A percentile compares a stretch with the other conserved stretches of the same genome.
These are phyloP conservation scores for Starmera pachycereana DNA, from an alignment of 805 yeast species.

Conservation along the genomic window DNA sequence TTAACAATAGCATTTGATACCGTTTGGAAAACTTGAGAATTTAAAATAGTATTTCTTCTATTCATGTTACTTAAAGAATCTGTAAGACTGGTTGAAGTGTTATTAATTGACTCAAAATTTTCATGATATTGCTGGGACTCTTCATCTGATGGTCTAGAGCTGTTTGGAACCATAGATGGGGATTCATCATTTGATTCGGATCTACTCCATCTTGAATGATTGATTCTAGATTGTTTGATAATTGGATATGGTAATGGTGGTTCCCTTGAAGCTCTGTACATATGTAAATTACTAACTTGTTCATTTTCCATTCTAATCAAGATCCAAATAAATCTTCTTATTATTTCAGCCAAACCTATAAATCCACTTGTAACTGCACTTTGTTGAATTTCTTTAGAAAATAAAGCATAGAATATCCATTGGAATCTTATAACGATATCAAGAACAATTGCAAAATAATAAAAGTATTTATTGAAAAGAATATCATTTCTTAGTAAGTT, in stretches of 20 bases:
- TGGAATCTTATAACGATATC: conserved; percentile 76
- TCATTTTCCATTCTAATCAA: conserved; percentile 93
- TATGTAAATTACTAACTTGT: conserved; percentile 80
- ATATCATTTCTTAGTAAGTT: conserved; percentile 60
- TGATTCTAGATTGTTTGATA: conserved; percentile 21
- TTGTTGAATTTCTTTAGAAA: conserved; percentile 69
- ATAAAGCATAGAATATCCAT: conserved; percentile 86
- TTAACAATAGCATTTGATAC: conserved; percentile 49
- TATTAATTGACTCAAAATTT: conserved; percentile 1
- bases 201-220: conserved; percentile 1
- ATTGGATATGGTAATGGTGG: conserved; percentile 72
- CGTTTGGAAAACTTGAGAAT: conserved; percentile 25
- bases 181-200: conserved; percentile 3
- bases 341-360: conserved; percentile 71
- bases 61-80: background rate
- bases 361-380: conserved; percentile 79
- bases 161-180: conserved; percentile 1
- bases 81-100: no score
- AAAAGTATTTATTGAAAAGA: conserved; percentile 48
- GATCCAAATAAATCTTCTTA: conserved; percentile 84
- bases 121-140: background rate
- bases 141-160: background rate
- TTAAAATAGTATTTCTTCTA: conserved; percentile 13
- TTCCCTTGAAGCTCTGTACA: conserved; percentile 83
- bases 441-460: conserved; percentile 63